Evolutionary conservation across 176 grass and related monocot species (phyloP).

Genomic region (Bothriochloa decipiens): DNA sequence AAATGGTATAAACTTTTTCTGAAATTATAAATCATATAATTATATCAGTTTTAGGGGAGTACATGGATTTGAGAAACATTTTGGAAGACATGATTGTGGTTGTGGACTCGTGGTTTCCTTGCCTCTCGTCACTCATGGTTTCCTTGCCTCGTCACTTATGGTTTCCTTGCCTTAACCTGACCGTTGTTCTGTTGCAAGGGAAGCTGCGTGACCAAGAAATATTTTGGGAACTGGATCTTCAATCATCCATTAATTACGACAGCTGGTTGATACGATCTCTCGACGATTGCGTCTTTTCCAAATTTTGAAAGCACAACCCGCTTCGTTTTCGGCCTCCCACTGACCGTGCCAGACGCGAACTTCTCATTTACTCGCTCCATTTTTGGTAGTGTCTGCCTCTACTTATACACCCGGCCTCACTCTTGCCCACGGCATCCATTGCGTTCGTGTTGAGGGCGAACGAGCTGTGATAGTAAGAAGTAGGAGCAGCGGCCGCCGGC

Average conservation of each 20-base stretch:
- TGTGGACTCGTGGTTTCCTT: no score
- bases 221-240: not conserved
- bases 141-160: no score
- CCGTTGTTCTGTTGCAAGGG: not conserved
- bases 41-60: not conserved
- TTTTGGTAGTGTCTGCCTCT: conserved; percentile 9
- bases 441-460: not conserved
- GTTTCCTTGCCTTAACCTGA: not conserved
- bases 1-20: no score
- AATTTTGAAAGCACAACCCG: not conserved
- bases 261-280: not conserved
- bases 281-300: not conserved
- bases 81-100: no score
- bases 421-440: not conserved
- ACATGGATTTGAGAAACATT: not conserved
- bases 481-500: not conserved
- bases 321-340: no score
- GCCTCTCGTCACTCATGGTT: no score
- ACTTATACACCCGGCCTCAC: not conserved
- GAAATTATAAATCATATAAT: no score
- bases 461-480: not conserved
- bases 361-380: no score
- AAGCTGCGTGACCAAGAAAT: not conserved
- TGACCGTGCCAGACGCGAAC: no score
- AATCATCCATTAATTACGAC: not conserved